Evolutionary conservation across 2,329 filamentous ascomycete species (phyloP), one percentile per base, ranked within the genome.

Genomic region (Sarocladiaceae sp.): DNA sequence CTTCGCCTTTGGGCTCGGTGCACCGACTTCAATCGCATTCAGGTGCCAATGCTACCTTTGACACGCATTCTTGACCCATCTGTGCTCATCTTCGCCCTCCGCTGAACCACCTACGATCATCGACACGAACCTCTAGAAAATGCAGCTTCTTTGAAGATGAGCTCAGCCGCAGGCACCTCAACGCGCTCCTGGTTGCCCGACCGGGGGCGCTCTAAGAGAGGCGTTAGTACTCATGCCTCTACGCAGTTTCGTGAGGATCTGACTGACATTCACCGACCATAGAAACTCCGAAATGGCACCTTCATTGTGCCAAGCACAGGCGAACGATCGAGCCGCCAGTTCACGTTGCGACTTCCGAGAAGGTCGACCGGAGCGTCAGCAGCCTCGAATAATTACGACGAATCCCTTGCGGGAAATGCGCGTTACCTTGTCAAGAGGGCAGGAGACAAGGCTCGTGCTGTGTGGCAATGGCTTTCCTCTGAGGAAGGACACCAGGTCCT

Each of bases 241-340:
- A 33, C 16, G 3, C 27, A 4, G 4, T 10, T 9, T 6, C 9
- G 6, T 7, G 3, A 29, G 19, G 6, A 16, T 6, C 24, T 16
- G 13, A 21, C 33, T 45, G 23, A 39, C 20, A 37, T 12, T 33
- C 4, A 21, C 19, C 3, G 26, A 11, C 24, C 31, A 15, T 58
- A 83, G 78, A 81, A 89, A 74, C 73, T 94, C 49, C 83, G 85
- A 53, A 85, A 91, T 60, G 87, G 87, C 52, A 93, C 88, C 34
- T 89, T 94, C 62, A 85, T 97, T 54, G 76, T 95, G 45, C 89
- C 91, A 6, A 73, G 76, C 47, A 96, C 89, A 3, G 90, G 91
- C 56, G 86, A 95, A 64, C 85, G 89, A 51, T 78, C 88, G 37
- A 84, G 82, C 57, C 85, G 85, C 50, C 77, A 83, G 49, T 88